A percentile compares a stretch with the other conserved stretches of the same genome.
phyloP scores from a whole-genome alignment of 2,329 filamentous ascomycete species.

The Microdochium nivale region DNA sequence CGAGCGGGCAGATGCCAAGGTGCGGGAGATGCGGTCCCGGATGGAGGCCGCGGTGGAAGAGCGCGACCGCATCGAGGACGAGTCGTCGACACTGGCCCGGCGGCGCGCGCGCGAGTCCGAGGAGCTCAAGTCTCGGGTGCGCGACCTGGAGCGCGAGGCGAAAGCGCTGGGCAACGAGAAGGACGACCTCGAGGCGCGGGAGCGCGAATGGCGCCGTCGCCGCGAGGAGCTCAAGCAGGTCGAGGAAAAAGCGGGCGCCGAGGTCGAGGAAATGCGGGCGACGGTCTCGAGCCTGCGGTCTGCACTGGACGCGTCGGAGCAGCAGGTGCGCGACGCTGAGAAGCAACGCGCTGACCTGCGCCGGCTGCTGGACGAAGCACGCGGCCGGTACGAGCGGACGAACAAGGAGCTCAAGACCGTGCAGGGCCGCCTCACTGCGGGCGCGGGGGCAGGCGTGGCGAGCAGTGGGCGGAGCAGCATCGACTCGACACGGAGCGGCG shows the following conservation, averaged over 20 bases:
- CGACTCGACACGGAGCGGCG: slow-evolving; percentile 36
- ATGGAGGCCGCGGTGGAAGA: slow-evolving; percentile 92
- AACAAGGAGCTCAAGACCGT: slow-evolving; percentile 54
- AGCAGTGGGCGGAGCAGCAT: slow-evolving; percentile 32
- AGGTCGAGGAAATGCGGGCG: slow-evolving; percentile 65
- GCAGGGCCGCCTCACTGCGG: slow-evolving; percentile 34
- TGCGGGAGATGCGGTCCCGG: slow-evolving; percentile 80
- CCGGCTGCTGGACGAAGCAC: slow-evolving; percentile 68
- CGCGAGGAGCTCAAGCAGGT: slow-evolving; percentile 68
- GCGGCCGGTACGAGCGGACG: slow-evolving; percentile 68
- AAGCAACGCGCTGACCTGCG: slow-evolving; percentile 71
- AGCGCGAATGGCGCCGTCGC: slow-evolving; percentile 65
- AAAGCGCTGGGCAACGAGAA: slow-evolving; percentile 64
- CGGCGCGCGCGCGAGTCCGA: slow-evolving; percentile 76
- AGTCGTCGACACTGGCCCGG: slow-evolving; percentile 69
- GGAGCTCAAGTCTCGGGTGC: slow-evolving; percentile 69
- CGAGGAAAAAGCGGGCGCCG: slow-evolving; percentile 59
- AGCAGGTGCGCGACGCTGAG: slow-evolving; percentile 73
- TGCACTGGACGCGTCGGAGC: slow-evolving; percentile 80
- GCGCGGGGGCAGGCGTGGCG: slow-evolving; percentile 14
- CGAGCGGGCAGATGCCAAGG: slow-evolving; percentile 67
- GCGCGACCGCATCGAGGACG: slow-evolving; percentile 84
- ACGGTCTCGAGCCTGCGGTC: slow-evolving; percentile 72
- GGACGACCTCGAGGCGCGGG: slow-evolving; percentile 65
- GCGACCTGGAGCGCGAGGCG: slow-evolving; percentile 73